A percentile compares a stretch with the other conserved stretches of the same genome.
Evolutionary conservation across 2,329 filamentous ascomycete species (phyloP).

Genomic region (Diaporthe citrichinensis): DNA sequence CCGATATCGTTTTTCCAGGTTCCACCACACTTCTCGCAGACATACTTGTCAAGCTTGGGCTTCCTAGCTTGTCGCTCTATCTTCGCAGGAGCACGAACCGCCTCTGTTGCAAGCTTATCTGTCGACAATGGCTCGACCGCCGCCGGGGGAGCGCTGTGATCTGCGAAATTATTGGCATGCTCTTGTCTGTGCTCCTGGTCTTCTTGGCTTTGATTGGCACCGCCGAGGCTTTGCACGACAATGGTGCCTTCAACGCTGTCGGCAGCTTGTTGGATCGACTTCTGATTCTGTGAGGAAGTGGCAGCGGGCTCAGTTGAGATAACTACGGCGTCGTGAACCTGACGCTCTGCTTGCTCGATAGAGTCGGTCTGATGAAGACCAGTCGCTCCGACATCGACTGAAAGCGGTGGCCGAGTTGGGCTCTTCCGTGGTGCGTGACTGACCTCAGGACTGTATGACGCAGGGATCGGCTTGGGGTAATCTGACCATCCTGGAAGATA

Average conservation of each 20-base stretch:
- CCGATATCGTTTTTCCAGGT: constrained; percentile 72
- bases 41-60: constrained; percentile 32
- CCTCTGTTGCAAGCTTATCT: neutral
- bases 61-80: constrained; percentile 17
- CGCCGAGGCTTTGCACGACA: neutral
- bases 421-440: constrained; percentile 8
- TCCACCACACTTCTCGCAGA: constrained; percentile 67
- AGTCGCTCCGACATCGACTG: neutral
- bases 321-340: neutral
- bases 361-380: neutral
- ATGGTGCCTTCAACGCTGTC: neutral
- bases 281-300: neutral
- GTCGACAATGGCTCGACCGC: neutral
- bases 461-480: constrained; percentile 29
- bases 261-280: neutral
- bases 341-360: neutral
- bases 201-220: neutral
- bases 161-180: neutral
- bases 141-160: neutral
- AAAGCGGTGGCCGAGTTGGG: neutral
- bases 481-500: constrained; percentile 41
- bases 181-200: neutral
- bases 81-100: neutral
- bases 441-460: neutral
- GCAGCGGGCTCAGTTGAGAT: neutral